Conservation (phyloP, 148 eudicot species). For the Silene latifolia region DNA sequence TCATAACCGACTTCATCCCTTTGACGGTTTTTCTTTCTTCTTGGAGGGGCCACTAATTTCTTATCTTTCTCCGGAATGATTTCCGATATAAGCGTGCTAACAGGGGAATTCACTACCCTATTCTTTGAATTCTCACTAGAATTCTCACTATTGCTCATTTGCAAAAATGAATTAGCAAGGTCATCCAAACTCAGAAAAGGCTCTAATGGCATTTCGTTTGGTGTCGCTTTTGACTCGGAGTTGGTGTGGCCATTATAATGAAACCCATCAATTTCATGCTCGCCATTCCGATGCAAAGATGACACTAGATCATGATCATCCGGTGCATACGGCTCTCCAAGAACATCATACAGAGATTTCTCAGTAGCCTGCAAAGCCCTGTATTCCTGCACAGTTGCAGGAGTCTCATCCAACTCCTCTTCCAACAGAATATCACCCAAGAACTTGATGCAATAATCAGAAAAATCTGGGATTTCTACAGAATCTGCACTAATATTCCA, state of each 20-base stretch:
- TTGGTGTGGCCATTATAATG: not conserved
- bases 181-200: conserved; percentile 14
- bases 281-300: not conserved
- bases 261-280: conserved; percentile 20
- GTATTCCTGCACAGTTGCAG: conserved; percentile 41
- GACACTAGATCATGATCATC: conserved; percentile 1
- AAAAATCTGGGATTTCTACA: conserved; percentile 34
- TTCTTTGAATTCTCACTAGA: not conserved
- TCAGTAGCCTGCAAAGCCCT: conserved; percentile 62
- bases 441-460: conserved; percentile 44
- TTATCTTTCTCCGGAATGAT: conserved; percentile 11
- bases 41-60: conserved; percentile 19
- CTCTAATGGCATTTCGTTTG: conserved; percentile 9
- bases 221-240: conserved; percentile 13
- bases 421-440: conserved; percentile 57
- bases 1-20: conserved; percentile 40
- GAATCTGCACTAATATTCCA: conserved; percentile 11
- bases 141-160: conserved; percentile 23
- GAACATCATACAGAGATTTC: conserved; percentile 54
- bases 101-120: conserved; percentile 29
- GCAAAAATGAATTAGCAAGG: conserved; percentile 17
- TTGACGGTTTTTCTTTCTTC: conserved; percentile 44
- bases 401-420: conserved; percentile 42
- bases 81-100: conserved; percentile 20
- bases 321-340: conserved; percentile 30